Percentiles rank a stretch among this genome's conserved stretches.
These are phyloP conservation scores for Graphilbum fragrans DNA, from an alignment of 2,329 filamentous ascomycete species.

Conservation along the genomic window DNA sequence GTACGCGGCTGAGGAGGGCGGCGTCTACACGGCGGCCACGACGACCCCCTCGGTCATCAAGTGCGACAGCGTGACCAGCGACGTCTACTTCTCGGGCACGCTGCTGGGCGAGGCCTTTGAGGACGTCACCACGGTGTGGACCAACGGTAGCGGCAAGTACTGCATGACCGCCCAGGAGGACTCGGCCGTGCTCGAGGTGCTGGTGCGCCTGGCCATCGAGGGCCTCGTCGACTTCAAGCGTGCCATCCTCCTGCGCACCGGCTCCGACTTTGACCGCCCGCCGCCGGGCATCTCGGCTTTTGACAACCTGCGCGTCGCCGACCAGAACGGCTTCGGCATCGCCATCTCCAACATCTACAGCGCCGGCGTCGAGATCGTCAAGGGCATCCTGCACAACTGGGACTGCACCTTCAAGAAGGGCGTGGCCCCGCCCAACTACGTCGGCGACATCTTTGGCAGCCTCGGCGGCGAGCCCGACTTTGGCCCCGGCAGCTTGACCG, in stretches of 20 bases:
- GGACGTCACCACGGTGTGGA: slow-evolving; percentile 50
- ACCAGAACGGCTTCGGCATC: slow-evolving; percentile 53
- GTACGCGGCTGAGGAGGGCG: slow-evolving; percentile 28
- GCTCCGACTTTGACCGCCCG: slow-evolving; percentile 60
- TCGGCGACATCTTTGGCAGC: slow-evolving; percentile 60
- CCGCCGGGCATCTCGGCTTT: slow-evolving; percentile 42
- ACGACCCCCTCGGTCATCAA: slow-evolving; percentile 41
- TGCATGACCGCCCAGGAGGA: slow-evolving; percentile 65
- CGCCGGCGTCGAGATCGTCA: slow-evolving; percentile 52
- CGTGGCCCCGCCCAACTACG: slow-evolving; percentile 48
- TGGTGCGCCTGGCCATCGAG: slow-evolving; percentile 45
- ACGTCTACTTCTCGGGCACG: slow-evolving; percentile 58
- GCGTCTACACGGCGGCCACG: slow-evolving; percentile 27
- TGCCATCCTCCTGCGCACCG: slow-evolving; percentile 55
- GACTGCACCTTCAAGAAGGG: slow-evolving; percentile 43
- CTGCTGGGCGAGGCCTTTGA: slow-evolving; percentile 52
- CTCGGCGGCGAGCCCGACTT: slow-evolving; percentile 55
- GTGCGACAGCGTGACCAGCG: slow-evolving; percentile 58
- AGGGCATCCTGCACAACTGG: slow-evolving; percentile 52
- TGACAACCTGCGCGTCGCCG: slow-evolving; percentile 44
- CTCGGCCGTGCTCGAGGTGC: slow-evolving; percentile 53
- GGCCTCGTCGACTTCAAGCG: slow-evolving; percentile 52
- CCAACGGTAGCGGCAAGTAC: slow-evolving; percentile 55
- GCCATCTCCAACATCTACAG: slow-evolving; percentile 54
- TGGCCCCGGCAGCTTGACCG: slow-evolving; percentile 38